phyloP scores from a whole-genome alignment of 768 basidiomycete genomes.

The Leccinum variicolor region DNA sequence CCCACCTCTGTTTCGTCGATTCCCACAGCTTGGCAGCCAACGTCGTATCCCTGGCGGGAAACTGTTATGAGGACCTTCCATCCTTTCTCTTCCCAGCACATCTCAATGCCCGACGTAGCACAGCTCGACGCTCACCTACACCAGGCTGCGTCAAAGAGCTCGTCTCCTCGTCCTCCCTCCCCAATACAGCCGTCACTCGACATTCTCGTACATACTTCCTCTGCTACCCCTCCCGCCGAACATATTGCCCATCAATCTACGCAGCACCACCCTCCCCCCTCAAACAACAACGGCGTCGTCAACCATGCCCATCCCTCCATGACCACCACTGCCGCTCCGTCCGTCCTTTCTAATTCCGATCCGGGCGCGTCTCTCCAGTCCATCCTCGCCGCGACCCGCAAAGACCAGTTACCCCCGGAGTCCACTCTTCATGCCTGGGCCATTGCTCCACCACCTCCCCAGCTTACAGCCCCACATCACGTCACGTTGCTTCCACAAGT shows the following conservation, averaged over 20 bases:
- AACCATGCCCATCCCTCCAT: constrained; percentile 30
- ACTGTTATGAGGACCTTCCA: constrained; percentile 44
- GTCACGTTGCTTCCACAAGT: constrained; percentile 38
- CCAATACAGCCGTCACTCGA: constrained; percentile 39
- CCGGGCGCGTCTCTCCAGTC: constrained; percentile 39
- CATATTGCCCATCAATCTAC: constrained; percentile 32
- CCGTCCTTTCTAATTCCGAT: constrained; percentile 36
- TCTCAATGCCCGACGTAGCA: constrained; percentile 39
- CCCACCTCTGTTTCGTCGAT: constrained; percentile 40
- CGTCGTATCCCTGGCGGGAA: constrained; percentile 39
- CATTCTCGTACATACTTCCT: constrained; percentile 32
- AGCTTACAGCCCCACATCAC: constrained; percentile 30
- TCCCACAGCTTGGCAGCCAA: constrained; percentile 44
- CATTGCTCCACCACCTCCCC: constrained; percentile 27
- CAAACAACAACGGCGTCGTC: constrained; percentile 24
- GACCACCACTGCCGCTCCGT: constrained; percentile 27
- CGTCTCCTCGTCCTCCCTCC: constrained; percentile 50
- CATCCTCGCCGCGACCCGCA: constrained; percentile 33
- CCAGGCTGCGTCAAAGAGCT: constrained; percentile 30
- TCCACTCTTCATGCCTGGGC: constrained; percentile 38
- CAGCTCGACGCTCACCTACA: constrained; percentile 33
- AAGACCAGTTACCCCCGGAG: constrained; percentile 31
- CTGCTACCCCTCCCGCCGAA: constrained; percentile 18
- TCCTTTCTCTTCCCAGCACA: constrained; percentile 40
- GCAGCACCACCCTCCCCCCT: constrained; percentile 29